Evolutionary conservation across 2,329 filamentous ascomycete genomes (phyloP), one percentile per base, ranked within the genome.

Genomic region (Penicillium sp.): DNA sequence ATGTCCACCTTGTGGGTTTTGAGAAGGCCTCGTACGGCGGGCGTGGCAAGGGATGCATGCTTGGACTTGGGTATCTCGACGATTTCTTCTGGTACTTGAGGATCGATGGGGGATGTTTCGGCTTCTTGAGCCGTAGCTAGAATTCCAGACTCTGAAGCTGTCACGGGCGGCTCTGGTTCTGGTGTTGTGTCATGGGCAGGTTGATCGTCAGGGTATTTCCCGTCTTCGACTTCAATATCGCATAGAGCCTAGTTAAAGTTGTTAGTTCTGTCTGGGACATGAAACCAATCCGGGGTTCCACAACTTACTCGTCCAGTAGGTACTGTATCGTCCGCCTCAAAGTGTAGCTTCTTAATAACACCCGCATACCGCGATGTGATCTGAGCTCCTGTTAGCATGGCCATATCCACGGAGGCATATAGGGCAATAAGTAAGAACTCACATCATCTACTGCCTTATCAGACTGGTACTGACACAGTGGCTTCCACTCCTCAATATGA

Each of bases 301-400:
- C 2, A 28, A 33, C 55, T 56, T 76, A 86, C 84, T 77, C 83
- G 93, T 68, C 95, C 95, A 28, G 97, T 96, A 74, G 92, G 92
- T 56, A 94, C 94, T 86, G 97, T 97, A 70, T 98, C 95, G 67
- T 97, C 95, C 35, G 93, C 89, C 66, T 97, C 93, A 78, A 97
- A 98, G 80, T 98, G 88, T 49, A 99, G 84, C 81, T 93, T 98
- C 83, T 97, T 97, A 69, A 99, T 94, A 0, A 97, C 90, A 24
- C 95, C 95, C 61, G 93, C 89, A 78, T 97, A 99, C 58, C 95
- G 89, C 72, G 93, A 97, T 42, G 95, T 98, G 70, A 99, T 99
- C 84, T 98, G 86, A 24, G 89, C 87, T 54, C 10, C 4, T 38
- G 56, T 68, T 57, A 71, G 64, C 60, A 19, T 47, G 26, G 26